Evolutionary conservation across 495 filamentous ascomycete genomes (phyloP), one percentile per base, ranked within the genome.

Genomic region (Wilcoxina mikolae): DNA sequence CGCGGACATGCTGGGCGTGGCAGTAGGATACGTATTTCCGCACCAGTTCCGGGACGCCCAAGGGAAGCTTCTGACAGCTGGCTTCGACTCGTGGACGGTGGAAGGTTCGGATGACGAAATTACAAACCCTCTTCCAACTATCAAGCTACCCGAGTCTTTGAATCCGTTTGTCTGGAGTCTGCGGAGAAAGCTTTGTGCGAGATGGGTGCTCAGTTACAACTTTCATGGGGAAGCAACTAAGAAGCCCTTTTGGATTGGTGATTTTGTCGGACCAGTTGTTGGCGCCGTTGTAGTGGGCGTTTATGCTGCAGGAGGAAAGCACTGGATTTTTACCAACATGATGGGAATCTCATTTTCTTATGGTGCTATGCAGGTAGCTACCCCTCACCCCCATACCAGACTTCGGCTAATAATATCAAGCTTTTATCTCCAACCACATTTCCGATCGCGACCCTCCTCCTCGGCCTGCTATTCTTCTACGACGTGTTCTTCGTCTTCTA

Each of bases 401-500:
- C 18, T 9, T 54, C 56, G n/a, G 5, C 31, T 63, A 7, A 59
- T 41, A 23, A n/a, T 31, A 17, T 42, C 29, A 77, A 87, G 52
- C 69, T 94, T 56, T 78, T 98, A 72, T 94, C 90, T 1, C 93
- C 91, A 0, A 91, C 88, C 0, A 94, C 84, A 0, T 94, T 95
- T 63, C 71, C 73, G 54, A 94, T 85, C 0, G 91, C 87, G 2
- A 81, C 80, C 1, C 67, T 86, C 24, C 80, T 98, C 27, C 72
- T 96, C 0, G 71, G 67, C 2, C 84, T 82, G 0, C 72, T 98
- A 15, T 96, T 96, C 67, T 74, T 90, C 60, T 98, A 98, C 61
- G 91, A 98, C 60, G 90, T 98, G 50, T 83, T 88, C 64, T 93
- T 96, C 70, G 91, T 98, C 51, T 98, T 95, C 65, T 98, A 85